Base-by-base conservation (phyloP, 2,329 filamentous ascomycete species). In the Grosmannia huntii region DNA sequence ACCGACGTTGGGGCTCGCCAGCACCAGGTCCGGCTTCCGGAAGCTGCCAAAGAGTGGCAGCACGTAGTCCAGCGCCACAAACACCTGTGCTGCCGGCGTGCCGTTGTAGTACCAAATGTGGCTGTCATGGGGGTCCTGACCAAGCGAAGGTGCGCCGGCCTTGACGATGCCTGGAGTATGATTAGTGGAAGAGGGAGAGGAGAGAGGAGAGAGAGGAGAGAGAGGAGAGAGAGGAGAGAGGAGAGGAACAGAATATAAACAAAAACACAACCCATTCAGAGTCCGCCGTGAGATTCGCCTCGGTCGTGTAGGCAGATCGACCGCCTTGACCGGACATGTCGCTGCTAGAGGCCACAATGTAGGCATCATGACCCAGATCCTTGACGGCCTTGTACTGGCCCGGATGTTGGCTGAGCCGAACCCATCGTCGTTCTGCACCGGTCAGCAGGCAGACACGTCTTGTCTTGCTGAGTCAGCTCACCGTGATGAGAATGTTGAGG, bases 61-160 rank as follows among this genome's bases (percentile, higher is more conserved):
- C 10, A 83, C 76, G 51, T 77, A 80, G 68, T 82, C 78, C 6
- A 82, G 71, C 2, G 74, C 79, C 5, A 83, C 76, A 59, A 81
- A 77, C 1, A 77, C 78, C 63, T 76, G 79, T 0, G 79, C 75
- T 0, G 77, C 77, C 0, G 80, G 78, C 0, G 79, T 83, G 25
- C 80, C 79, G 57, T 82, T 80, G 68, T 82, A 83, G 65, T 83
- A 82, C 77, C 77, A 83, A 62, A 83, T 79, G 60, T 79, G 73
- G 56, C 70, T 69, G 59, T 82, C 76, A 23, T 67, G 65, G 14
- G 77, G 78, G 62, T 82, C 78, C 19, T 68, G 70, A 52, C 81
- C 80, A 27, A 79, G 63, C 0, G 75, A 74, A 4, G 76, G 75
- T 0, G 73, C 69, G 5, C 77, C 76, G 3, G 71, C 68, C 44